These are phyloP conservation scores for Entonaema liquescens DNA, from an alignment of 495 filamentous ascomycete genomes.

Conservation along the genomic window DNA sequence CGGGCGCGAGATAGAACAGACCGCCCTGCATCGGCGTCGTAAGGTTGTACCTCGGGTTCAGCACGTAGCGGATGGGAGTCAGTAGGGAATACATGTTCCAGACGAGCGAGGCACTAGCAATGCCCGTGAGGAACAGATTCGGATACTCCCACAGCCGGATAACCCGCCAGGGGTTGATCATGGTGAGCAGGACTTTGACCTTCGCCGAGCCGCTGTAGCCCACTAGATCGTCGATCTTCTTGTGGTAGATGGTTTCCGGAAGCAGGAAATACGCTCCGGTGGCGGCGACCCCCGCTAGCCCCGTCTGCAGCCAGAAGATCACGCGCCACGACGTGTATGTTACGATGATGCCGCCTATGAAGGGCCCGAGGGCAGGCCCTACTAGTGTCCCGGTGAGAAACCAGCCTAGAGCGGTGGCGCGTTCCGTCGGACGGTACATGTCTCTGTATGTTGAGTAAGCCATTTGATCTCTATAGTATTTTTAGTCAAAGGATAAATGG, in stretches of 20 bases:
- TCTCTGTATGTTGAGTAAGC: conserved; percentile 53
- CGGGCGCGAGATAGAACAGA: conserved; percentile 78
- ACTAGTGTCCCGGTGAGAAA: conserved; percentile 74
- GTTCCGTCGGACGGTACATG: conserved; percentile 69
- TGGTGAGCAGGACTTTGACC: conserved; percentile 61
- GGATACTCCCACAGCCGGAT: conserved; percentile 69
- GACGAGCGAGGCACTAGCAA: conserved; percentile 69
- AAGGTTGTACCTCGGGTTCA: conserved; percentile 76
- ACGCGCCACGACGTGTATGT: conserved; percentile 73
- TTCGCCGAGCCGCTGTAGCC: conserved; percentile 59
- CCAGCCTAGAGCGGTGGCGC: conserved; percentile 74
- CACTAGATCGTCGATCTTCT: conserved; percentile 62
- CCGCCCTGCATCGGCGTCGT: conserved; percentile 71
- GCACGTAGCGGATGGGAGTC: conserved; percentile 77
- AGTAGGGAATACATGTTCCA: conserved; percentile 79
- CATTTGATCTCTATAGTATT: background rate
- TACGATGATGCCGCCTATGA: conserved; percentile 73
- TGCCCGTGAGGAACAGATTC: conserved; percentile 68
- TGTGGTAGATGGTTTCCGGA: conserved; percentile 73
- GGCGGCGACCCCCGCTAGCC: conserved; percentile 64
- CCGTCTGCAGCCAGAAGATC: conserved; percentile 78
- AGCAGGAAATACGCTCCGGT: conserved; percentile 70
- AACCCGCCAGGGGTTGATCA: conserved; percentile 71
- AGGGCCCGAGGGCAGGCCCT: conserved; percentile 75
- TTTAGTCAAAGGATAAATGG: conserved; percentile 3